A percentile compares a stretch with the other conserved stretches of the same genome.
These are phyloP conservation scores for Suillus subluteus DNA, from an alignment of 768 basidiomycete genomes.

Conservation along the genomic window DNA sequence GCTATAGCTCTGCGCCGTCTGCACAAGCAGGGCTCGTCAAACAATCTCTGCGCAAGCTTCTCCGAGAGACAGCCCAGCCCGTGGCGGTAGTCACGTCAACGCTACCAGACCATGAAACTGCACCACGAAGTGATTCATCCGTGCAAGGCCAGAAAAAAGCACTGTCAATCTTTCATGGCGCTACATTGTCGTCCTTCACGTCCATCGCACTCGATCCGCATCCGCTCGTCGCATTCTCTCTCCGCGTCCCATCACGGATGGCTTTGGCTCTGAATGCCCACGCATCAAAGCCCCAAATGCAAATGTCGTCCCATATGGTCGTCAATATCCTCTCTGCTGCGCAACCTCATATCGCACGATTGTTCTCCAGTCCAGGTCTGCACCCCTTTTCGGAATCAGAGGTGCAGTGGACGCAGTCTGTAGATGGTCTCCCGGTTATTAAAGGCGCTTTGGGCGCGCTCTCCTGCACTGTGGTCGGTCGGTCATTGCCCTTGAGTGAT, in stretches of 20 bases:
- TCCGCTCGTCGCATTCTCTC: conserved; percentile 87
- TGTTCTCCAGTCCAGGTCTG: conserved; percentile 76
- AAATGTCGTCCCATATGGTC: conserved; percentile 55
- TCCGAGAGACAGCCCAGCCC: conserved; percentile 81
- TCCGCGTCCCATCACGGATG: conserved; percentile 90
- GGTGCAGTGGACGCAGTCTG: conserved; percentile 43
- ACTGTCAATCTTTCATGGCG: conserved; percentile 67
- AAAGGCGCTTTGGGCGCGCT: conserved; percentile 68
- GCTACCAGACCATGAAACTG: conserved; percentile 40
- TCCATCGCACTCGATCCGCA: conserved; percentile 89
- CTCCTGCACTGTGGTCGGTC: conserved; percentile 67
- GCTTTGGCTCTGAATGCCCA: conserved; percentile 56
- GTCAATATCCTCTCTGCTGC: conserved; percentile 78
- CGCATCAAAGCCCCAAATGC: conserved; percentile 17
- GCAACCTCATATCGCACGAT: conserved; percentile 63
- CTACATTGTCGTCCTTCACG: conserved; percentile 92
- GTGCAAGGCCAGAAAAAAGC: background rate
- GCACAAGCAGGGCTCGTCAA: background rate
- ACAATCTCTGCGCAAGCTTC: conserved; percentile 50
- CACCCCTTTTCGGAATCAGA: conserved; percentile 53
- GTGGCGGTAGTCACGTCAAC: conserved; percentile 84
- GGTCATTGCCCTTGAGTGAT: conserved; percentile 64
- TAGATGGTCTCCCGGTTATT: conserved; percentile 63
- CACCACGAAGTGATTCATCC: conserved; percentile 11
- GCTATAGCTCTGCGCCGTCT: background rate